Evolutionary conservation across 2,329 filamentous ascomycete genomes (phyloP), one percentile per base, ranked within the genome.

Genomic region (Ramularia collo-cygni): DNA sequence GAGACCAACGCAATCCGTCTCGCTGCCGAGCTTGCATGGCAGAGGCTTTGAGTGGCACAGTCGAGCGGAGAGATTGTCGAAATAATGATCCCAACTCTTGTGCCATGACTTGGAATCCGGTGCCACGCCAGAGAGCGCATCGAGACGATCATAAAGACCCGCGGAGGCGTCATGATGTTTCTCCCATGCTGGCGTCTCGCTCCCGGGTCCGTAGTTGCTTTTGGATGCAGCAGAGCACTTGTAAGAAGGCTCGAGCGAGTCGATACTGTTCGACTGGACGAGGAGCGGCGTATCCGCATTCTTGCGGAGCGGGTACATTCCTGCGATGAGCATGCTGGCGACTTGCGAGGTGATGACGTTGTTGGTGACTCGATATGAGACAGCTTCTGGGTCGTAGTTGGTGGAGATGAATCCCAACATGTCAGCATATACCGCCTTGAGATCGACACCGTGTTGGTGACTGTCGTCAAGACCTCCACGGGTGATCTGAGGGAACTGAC

Each of bases 341-440:
- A 90, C 85, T 62, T 92, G 83, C 53, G 77, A 83, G 2, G 86
- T 92, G 55, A 93, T 90, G 36, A 79, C 71, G 62, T 92, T 92
- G 59, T 85, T 85, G 0, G 85, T 89, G 8, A 90, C 84, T 38
- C 85, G 74, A 61, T 81, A 90, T 35, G 62, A 63, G 24, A 85
- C 69, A 12, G 66, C 67, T 18, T 70, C 57, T 9, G 62, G 50
- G 19, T 64, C 42, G 27, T 70, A 61, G 3, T 65, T 63, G 4
- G 58, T 45, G 0, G 85, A 85, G 1, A 92, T 65, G 58, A 90
- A 85, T 2, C 65, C 57, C 0, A 92, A 70, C 4, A 85, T 65
- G 46, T 77, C 74, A 52, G 81, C 76, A 57, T 93, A 92, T 7
- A 90, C 83, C n/a, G 64, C 74, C 55, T 79, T 86, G 0, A 92